Evolutionary conservation across 2,329 filamentous ascomycete genomes (phyloP).

Genomic region (Hypomyces perniciosus): DNA sequence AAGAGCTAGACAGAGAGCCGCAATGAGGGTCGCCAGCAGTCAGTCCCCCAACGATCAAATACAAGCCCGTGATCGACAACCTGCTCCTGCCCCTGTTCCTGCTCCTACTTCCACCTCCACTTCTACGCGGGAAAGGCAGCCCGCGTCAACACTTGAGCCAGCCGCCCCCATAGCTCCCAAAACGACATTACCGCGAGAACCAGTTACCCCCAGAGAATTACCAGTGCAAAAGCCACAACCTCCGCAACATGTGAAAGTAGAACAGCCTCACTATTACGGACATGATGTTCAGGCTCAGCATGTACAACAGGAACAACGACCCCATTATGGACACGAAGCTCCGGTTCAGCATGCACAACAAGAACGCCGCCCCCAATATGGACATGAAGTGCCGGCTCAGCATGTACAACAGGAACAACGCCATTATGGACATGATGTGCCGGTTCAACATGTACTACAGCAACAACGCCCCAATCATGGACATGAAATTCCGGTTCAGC

Average conservation of each 20-base stretch:
- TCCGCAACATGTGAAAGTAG: slow-evolving; percentile 17
- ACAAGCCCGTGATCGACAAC: slow-evolving; percentile 20
- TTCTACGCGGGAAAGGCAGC: not conserved
- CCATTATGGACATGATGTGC: slow-evolving; percentile 10
- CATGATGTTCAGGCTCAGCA: not conserved
- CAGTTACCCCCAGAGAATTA: slow-evolving; percentile 11
- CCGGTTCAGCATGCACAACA: slow-evolving; percentile 5
- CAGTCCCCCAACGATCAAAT: slow-evolving; percentile 17
- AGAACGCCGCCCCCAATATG: slow-evolving; percentile 1
- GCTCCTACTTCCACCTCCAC: too few relatives aligned
- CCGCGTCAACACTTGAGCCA: not conserved
- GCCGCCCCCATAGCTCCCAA: slow-evolving; percentile 1
- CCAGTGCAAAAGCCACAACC: slow-evolving; percentile 19
- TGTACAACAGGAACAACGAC: not conserved
- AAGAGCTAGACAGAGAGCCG: slow-evolving; percentile 57
- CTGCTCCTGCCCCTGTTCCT: not conserved
- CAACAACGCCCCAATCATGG: slow-evolving; percentile 17
- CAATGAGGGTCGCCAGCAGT: slow-evolving; percentile 28
- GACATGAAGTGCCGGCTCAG: not conserved
- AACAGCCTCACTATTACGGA: slow-evolving; percentile 16
- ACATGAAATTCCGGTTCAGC: slow-evolving; percentile 2
- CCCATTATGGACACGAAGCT: slow-evolving; percentile 8
- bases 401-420: not conserved
- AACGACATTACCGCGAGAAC: slow-evolving; percentile 9
- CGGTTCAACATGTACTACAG: slow-evolving; percentile 15